Base-by-base conservation (phyloP, 1,284 basidiomycete species). In the Somion occarium region DNA sequence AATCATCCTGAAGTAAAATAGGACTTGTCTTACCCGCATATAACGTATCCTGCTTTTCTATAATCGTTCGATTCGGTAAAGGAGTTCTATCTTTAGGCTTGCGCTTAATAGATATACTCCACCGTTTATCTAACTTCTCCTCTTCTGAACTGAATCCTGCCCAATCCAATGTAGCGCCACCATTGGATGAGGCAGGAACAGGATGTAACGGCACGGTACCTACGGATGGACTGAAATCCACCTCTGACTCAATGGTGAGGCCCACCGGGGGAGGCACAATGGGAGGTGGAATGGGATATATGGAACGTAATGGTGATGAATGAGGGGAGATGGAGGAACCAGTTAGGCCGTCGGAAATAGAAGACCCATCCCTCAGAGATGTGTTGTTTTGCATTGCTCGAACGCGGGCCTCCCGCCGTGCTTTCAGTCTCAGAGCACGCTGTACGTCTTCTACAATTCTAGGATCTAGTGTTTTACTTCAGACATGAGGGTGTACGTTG, bases 401-500 rank as follows among this genome's bases (percentile, higher is more conserved):
- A 23, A 80, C 58, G 37, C 86, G 80, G 50, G 85, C 83, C 58
- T 88, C 85, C 25, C 85, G 78, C 47, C 82, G 74, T 41, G 83
- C 82, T 64, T 88, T 88, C 46, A 86, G 66, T 51, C 79, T 79
- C 38, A 89, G 61, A 4, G 85, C 86, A 49, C 80, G 79, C 57
- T 88, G 82, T 2, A 89, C 85, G 56, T 89, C 87, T 63, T 85
- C 85, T 46, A 88, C 63, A 55, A 89, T 82, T 57, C 75, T 75
- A 15, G 85, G 83, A 67, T 89, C 86, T 88, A 60, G 9, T 41
- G 30, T 20, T 26, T 18, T 23, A 13, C 7, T 12, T 47, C 13
- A 12, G 20, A 49, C 9, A 11, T 45, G 27, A 19, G 37, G 4
- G 37, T 20, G 22, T 38, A 22, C 23, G 4, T 18, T 13, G 26